Percentiles rank a stretch among this genome's conserved stretches.
Evolutionary conservation across 2,329 filamentous ascomycete genomes (phyloP).

Genomic region (Calonectria hongkongensis): DNA sequence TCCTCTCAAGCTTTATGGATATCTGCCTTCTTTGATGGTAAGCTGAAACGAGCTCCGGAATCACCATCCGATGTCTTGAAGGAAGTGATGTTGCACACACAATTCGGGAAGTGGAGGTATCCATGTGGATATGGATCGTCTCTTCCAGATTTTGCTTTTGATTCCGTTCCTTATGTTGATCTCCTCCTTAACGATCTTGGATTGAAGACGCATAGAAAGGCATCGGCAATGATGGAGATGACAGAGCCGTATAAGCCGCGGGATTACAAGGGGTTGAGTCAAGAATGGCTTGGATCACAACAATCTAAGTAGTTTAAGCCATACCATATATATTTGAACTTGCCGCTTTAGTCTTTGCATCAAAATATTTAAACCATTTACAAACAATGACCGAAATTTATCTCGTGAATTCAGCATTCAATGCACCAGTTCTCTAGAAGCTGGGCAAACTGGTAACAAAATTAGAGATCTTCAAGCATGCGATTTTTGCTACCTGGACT

Average conservation of each 20-base stretch:
- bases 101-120: conserved; percentile 81
- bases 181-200: conserved; percentile 79
- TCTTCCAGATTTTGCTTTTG: conserved; percentile 83
- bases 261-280: conserved; percentile 48
- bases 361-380: not conserved
- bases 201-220: conserved; percentile 60
- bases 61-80: conserved; percentile 63
- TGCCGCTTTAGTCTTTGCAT: not conserved
- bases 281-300: conserved; percentile 45
- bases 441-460: too few relatives aligned
- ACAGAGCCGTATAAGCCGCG: conserved; percentile 36
- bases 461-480: too few relatives aligned
- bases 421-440: too few relatives aligned
- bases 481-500: too few relatives aligned
- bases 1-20: conserved; percentile 69
- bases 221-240: conserved; percentile 29
- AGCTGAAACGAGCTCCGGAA: conserved; percentile 60
- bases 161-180: conserved; percentile 76
- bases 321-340: not conserved
- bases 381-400: not conserved
- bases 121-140: conserved; percentile 77
- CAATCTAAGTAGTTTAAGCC: not conserved
- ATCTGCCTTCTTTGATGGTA: conserved; percentile 72
- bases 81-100: conserved; percentile 77
- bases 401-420: not conserved